Percentiles rank a stretch among this genome's conserved stretches.
Evolutionary conservation across 805 yeast species (phyloP).

Genomic region (Zygosaccharomyces rouxii): DNA sequence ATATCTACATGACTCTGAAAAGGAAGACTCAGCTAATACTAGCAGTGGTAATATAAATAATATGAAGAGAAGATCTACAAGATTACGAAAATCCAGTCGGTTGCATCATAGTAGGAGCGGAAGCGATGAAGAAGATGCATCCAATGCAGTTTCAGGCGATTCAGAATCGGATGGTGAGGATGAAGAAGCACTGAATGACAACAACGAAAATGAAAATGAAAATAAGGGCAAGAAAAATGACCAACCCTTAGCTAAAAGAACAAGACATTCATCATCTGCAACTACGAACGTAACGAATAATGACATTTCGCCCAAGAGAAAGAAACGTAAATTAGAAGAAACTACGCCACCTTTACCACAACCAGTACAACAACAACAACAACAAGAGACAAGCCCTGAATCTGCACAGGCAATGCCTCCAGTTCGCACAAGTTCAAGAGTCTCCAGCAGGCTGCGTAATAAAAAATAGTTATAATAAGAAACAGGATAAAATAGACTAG

Average conservation of each 20-base stretch:
- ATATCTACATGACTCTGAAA: not conserved
- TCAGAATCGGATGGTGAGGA: conserved; percentile 12
- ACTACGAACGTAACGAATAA: conserved; percentile 14
- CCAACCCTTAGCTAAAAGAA: conserved; percentile 26
- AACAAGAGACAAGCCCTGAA: conserved; percentile 6
- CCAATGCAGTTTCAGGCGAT: conserved; percentile 3
- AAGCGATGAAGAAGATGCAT: conserved; percentile 6
- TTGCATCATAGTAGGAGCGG: conserved; percentile 1
- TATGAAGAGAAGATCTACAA: conserved; percentile 5
- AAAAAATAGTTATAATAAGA: conserved; percentile 14
- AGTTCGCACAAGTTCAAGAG: conserved; percentile 20
- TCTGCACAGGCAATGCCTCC: conserved; percentile 7
- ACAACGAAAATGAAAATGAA: not conserved
- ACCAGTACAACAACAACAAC: not conserved
- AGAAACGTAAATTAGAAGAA: conserved; percentile 14
- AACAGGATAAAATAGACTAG: not conserved
- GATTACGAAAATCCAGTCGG: conserved; percentile 6
- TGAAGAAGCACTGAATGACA: conserved; percentile 11
- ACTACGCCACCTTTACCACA: not conserved
- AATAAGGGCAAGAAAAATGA: not conserved
- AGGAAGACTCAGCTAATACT: not conserved
- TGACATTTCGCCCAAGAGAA: conserved; percentile 22
- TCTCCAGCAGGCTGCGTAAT: conserved; percentile 31
- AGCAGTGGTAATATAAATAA: not conserved
- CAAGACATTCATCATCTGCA: conserved; percentile 19